These are phyloP conservation scores for Nitzschia sp. DNA, from an alignment of 108 stramenopile species.

Conservation along the genomic window DNA sequence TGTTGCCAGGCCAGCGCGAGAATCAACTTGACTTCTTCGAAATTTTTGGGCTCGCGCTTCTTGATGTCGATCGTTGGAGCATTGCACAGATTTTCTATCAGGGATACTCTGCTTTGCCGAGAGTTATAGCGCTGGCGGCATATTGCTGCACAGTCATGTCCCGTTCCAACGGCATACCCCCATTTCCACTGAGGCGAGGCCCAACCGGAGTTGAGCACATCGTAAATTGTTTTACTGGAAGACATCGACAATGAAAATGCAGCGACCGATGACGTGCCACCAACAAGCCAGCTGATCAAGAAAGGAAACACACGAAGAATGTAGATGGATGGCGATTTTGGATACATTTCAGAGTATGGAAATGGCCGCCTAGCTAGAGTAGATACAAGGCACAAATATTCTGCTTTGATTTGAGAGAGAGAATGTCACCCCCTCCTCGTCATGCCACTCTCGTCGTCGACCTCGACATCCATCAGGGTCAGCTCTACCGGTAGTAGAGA, in stretches of 20 bases:
- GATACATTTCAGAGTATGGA: no score
- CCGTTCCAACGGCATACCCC: conserved; percentile 78
- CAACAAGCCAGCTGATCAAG: no score
- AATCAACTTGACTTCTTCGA: conserved; percentile 83
- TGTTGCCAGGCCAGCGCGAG: conserved; percentile 70
- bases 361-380: no score
- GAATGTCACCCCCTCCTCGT: no score
- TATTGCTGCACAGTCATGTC: conserved; percentile 79
- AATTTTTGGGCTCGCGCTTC: conserved; percentile 18
- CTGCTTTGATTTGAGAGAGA: no score
- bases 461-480: no score
- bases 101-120: conserved; percentile 30
- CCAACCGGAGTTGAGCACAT: conserved; percentile 72
- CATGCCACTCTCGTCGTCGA: no score
- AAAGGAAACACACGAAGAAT: no score
- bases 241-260: conserved; percentile 15
- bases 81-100: conserved; percentile 46
- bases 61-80: not conserved
- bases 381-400: no score
- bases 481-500: no score
- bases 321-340: no score
- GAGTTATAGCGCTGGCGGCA: conserved; percentile 58
- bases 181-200: conserved; percentile 74
- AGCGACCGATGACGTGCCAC: no score
- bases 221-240: conserved; percentile 51